Evolutionary conservation across 805 yeast species (phyloP), one percentile per base, ranked within the genome.

Genomic region (Teunomyces aglyptinius): DNA sequence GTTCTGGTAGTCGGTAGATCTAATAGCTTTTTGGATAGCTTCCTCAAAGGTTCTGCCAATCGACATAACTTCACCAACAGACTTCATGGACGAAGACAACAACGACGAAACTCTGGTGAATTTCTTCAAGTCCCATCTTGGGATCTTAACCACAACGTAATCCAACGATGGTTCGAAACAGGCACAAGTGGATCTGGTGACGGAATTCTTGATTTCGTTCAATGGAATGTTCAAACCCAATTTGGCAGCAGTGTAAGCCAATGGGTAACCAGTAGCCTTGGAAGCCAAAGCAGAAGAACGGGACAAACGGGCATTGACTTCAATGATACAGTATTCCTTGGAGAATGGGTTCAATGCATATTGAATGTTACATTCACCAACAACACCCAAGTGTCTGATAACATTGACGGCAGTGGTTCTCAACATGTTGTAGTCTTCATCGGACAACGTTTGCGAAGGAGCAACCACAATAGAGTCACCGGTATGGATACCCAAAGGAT

Each of bases 401-500:
- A 92, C 96, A 54, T 92, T 94, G 57, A 94, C 94, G 40, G 99
- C 99, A 39, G 99, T 89, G 43, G 97, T 86, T 75, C 99, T 84
- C 65, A 92, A 79, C 98, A 94, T 94, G 74, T 92, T 89, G 75
- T 91, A 92, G 63, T 92, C 99, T 67, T 89, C 97, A 65, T 92
- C 98, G 15, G 96, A 86, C 54, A 92, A 75, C 36, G 99, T 92
- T 76, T 92, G 99, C 38, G 97, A 91, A 43, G 99, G 99, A 45
- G 99, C 99, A 62, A 92, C 96, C 47, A 92, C 99, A 62, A 92
- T 94, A 46, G 98, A 94, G 70, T 92, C 99, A 79, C 99, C 99
- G 49, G 99, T 92, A 67, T 92, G 99, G 61, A 92, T 91, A 67
- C 99, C 99, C 59, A 92, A 80, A 40, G 99, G 99, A 72, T 92